Percentiles rank a stretch among this genome's conserved stretches.
Evolutionary conservation across 768 basidiomycete genomes (phyloP).

Genomic region (Amanita brunnescens): DNA sequence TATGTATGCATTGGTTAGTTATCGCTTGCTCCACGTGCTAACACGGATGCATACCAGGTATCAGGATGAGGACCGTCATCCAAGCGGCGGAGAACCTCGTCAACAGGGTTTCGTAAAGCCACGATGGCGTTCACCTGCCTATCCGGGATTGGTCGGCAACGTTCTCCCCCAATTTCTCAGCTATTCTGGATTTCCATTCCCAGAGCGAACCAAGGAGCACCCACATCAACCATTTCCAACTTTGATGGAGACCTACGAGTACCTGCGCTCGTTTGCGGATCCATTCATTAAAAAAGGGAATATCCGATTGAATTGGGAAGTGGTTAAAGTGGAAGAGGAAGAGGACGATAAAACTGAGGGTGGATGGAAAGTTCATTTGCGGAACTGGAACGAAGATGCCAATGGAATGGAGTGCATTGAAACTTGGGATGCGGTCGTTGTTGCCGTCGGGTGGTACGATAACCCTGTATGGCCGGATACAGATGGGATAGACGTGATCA

Average conservation of each 20-base stretch:
- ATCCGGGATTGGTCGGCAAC: conserved; percentile 40
- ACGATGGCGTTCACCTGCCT: conserved; percentile 40
- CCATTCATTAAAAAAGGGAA: conserved; percentile 21
- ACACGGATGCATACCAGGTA: not conserved
- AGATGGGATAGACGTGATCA: conserved; percentile 31
- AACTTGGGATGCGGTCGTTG: conserved; percentile 41
- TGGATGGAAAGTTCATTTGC: conserved; percentile 30
- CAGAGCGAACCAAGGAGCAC: conserved; percentile 15
- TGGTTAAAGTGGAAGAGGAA: conserved; percentile 29
- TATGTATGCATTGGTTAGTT: conserved; percentile 12
- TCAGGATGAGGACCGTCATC: not conserved
- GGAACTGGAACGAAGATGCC: conserved; percentile 21
- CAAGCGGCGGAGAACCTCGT: conserved; percentile 20
- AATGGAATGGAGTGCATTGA: conserved; percentile 21
- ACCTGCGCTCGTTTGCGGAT: conserved; percentile 26
- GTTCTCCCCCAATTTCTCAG: conserved; percentile 37
- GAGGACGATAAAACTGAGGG: conserved; percentile 2
- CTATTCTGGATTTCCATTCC: conserved; percentile 29
- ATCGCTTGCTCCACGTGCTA: not conserved
- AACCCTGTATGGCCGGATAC: conserved; percentile 35
- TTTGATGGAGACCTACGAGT: conserved; percentile 27
- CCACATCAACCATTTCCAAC: conserved; percentile 33
- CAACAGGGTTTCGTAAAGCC: conserved; percentile 10
- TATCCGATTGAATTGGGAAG: conserved; percentile 35
- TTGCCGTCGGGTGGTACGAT: conserved; percentile 39